These are phyloP conservation scores for Lactarius trivialis DNA, from an alignment of 768 basidiomycete species.

Conservation along the genomic window DNA sequence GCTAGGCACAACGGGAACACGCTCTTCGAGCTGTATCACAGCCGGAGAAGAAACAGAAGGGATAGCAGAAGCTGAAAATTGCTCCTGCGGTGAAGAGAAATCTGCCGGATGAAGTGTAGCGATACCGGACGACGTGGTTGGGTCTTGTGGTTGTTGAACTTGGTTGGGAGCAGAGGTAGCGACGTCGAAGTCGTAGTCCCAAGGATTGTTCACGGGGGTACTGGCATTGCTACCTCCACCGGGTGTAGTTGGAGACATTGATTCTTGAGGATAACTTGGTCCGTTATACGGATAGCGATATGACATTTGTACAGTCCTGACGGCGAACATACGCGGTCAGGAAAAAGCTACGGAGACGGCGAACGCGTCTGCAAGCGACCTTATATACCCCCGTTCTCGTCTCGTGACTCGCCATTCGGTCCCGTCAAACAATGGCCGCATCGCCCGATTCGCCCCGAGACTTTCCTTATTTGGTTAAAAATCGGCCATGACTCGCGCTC, in stretches of 20 bases:
- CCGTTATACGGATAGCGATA: slow-evolving; percentile 20
- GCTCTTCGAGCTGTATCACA: slow-evolving; percentile 23
- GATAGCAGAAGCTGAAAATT: slow-evolving; percentile 9
- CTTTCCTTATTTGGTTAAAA: slow-evolving; percentile 3
- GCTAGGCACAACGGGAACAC: slow-evolving; percentile 21
- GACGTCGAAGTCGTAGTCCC: slow-evolving; percentile 22
- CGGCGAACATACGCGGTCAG: slow-evolving; percentile 18
- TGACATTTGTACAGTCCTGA: slow-evolving; percentile 19
- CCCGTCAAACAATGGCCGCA: slow-evolving; percentile 21
- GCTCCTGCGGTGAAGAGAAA: slow-evolving; percentile 17
- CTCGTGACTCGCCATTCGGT: slow-evolving; percentile 16
- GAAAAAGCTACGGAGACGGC: slow-evolving; percentile 4
- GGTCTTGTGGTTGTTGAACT: slow-evolving; percentile 17
- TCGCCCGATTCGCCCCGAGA: not conserved
- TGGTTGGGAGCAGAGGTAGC: slow-evolving; percentile 9
- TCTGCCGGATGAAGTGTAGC: slow-evolving; percentile 19
- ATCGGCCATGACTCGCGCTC: not conserved
- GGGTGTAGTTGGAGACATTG: slow-evolving; percentile 20
- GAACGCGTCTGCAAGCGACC: slow-evolving; percentile 3
- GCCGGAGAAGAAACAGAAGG: slow-evolving; percentile 14
- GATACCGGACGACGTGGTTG: slow-evolving; percentile 2
- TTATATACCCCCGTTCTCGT: slow-evolving; percentile 12
- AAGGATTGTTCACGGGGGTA: slow-evolving; percentile 21
- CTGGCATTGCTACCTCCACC: slow-evolving; percentile 20
- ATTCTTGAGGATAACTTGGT: slow-evolving; percentile 12